Conservation (phyloP, 768 basidiomycete genomes). For the Strobilomyces dryophilus region DNA sequence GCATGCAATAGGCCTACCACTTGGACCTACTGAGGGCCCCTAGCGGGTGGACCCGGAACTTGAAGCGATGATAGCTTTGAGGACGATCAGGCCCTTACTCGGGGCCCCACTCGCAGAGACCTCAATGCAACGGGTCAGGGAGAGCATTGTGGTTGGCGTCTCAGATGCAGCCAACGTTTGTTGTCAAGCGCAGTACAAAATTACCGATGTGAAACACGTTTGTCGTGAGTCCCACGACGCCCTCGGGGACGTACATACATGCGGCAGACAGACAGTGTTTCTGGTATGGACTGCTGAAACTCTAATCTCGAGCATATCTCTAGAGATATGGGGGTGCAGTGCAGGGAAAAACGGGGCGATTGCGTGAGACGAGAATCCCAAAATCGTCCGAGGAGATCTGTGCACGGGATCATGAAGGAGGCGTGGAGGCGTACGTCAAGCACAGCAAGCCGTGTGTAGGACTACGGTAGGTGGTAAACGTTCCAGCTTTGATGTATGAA, state of each 20-base stretch:
- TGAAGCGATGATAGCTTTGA: neutral
- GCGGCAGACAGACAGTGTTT: conserved; percentile 3
- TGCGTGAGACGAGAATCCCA: conserved; percentile 1
- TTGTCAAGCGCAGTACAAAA: conserved; percentile 1
- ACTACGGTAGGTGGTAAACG: neutral
- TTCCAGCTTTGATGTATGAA: conserved; percentile 3
- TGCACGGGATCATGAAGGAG: neutral
- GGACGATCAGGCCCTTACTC: neutral
- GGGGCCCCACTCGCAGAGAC: neutral
- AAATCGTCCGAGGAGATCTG: conserved; percentile 25
- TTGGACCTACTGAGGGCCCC: neutral
- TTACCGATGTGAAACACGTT: neutral
- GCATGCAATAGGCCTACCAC: neutral
- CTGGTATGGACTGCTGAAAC: conserved; percentile 9
- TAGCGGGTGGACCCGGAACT: neutral
- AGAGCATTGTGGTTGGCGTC: conserved; percentile 9
- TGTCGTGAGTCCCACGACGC: neutral
- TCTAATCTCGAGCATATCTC: conserved; percentile 17
- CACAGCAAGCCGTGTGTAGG: conserved; percentile 6
- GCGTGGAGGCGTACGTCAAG: conserved; percentile 14
- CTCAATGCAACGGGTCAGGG: conserved; percentile 8
- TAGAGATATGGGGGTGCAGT: conserved; percentile 8
- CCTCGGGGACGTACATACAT: conserved; percentile 6
- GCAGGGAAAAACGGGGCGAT: neutral
- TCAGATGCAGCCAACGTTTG: neutral